phyloP scores from a whole-genome alignment of 345 rosid genomes.

The Jatropha curcas region DNA sequence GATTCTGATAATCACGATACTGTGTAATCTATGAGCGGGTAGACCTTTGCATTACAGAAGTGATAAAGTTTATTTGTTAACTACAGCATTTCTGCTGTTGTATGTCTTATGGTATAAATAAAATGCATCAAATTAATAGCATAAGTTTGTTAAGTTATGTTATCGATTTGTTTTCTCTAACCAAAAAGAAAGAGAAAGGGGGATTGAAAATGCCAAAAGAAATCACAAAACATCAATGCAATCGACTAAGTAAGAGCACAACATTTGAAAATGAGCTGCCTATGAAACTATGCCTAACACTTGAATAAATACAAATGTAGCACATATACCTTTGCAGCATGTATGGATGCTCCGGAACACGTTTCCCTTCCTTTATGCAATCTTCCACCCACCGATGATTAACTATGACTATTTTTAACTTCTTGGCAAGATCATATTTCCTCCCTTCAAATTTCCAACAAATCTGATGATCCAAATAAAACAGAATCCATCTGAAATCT shows the following conservation, averaged over 20 bases:
- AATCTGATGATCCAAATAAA: slow-evolving; percentile 38
- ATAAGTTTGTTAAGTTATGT: no score
- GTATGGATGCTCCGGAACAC: slow-evolving; percentile 64
- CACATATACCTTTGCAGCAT: slow-evolving; percentile 50
- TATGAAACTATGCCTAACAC: not conserved
- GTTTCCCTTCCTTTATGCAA: slow-evolving; percentile 60
- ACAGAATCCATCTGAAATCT: not conserved
- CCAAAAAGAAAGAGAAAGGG: not conserved
- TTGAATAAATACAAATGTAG: not conserved
- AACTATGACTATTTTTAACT: slow-evolving; percentile 50
- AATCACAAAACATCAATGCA: not conserved
- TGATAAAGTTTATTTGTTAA: not conserved
- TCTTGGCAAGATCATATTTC: slow-evolving; percentile 65
- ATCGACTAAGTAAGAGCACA: not conserved
- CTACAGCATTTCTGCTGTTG: not conserved
- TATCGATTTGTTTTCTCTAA: not conserved
- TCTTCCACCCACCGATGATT: slow-evolving; percentile 91
- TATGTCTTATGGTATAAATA: not conserved
- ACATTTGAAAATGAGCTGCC: no score
- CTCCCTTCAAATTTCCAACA: slow-evolving; percentile 82
- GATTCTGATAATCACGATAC: not conserved
- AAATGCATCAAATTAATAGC: no score
- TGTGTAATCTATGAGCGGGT: not conserved
- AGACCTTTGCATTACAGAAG: not conserved
- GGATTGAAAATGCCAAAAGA: no score